Evolutionary conservation across 2,329 filamentous ascomycete species (phyloP), one percentile per base, ranked within the genome.

Genomic region (Talaromyces funiculosus): DNA sequence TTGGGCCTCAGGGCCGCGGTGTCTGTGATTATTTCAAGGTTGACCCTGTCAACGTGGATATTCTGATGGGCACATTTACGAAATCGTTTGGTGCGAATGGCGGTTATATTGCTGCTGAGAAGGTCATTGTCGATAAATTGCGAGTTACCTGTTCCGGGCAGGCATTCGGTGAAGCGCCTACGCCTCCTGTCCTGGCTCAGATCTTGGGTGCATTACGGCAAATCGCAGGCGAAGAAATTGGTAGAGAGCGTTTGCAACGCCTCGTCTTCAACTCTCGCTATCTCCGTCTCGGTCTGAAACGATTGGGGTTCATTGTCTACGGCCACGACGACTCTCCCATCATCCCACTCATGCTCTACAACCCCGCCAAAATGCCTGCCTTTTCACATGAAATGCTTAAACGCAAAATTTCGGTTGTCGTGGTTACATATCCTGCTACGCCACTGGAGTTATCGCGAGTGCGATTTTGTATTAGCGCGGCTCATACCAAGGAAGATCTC

Each of bases 11-110:
- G n/a, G 93, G 93, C 57, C 89, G 90, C 68, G 93, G 93, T 71
- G 91, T 97, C 18, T 97, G 93, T 74, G 93, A 97, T 73, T 97
- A 95, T 78, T 97, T 96, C 70, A 88, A 88, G 68, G 86, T 97
- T 66, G 89, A 96, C 73, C 87, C 93, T 26, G 78, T 84, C 16
- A 86, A 94, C 65, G 85, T 97, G 53, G 93, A 97, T 72, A 90
- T 97, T 68, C 84, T 97, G 53, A 97, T 97, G 93, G 93, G 93
- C 66, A 97, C 93, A 2, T 81, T 97, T 64, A 97, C 93, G 64
- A 97, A 97, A 75, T 96, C 92, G 1, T 97, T 97, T 69, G 93
- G 93, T 67, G 93, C 93, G 64, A 97, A 97, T 71, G 93, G 93
- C 70, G 93, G 93, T 62, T 97, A 97, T 72, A 83, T 97, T 64